Percentiles rank a stretch among this genome's conserved stretches.
Evolutionary conservation across 1,139 yeast genomes (phyloP).

Genomic region (Tardiomyces digboiensis): DNA sequence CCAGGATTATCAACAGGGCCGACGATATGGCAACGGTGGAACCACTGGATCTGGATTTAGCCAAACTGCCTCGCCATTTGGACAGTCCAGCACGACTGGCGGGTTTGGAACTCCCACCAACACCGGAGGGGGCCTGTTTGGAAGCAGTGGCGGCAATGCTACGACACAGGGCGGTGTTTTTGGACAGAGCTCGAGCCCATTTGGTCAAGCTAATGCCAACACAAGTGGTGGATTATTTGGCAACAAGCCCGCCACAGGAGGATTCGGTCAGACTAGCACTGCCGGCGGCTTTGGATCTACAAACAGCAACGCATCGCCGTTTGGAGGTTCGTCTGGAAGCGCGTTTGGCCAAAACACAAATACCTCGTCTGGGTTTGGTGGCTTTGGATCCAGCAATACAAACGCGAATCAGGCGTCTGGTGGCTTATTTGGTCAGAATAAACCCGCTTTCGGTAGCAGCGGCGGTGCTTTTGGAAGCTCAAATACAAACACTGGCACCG

Average conservation of each 20-base stretch:
- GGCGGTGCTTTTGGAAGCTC: slow-evolving; percentile 8
- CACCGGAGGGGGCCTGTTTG: slow-evolving; percentile 18
- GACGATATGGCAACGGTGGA: slow-evolving; percentile 46
- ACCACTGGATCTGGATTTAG: slow-evolving; percentile 10
- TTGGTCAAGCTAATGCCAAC: slow-evolving; percentile 14
- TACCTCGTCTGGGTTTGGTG: slow-evolving; percentile 8
- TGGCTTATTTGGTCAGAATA: slow-evolving; percentile 9
- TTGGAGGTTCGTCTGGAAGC: slow-evolving; percentile 4
- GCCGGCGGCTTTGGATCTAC: slow-evolving; percentile 2
- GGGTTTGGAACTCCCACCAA: slow-evolving; percentile 9
- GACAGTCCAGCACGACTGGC: slow-evolving; percentile 1
- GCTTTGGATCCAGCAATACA: slow-evolving; percentile 1
- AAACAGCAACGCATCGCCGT: not conserved
- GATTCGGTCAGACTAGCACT: slow-evolving; percentile 6
- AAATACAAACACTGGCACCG: slow-evolving; percentile 11
- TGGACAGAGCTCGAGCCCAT: slow-evolving; percentile 13
- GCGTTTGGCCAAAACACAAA: slow-evolving; percentile 6
- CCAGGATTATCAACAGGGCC: slow-evolving; percentile 76
- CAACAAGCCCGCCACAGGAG: slow-evolving; percentile 3
- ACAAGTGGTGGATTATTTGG: slow-evolving; percentile 15
- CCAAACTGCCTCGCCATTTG: slow-evolving; percentile 4
- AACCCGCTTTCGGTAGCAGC: slow-evolving; percentile 4
- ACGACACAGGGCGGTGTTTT: slow-evolving; percentile 20
- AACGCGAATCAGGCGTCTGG: slow-evolving; percentile 5
- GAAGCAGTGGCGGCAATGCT: slow-evolving; percentile 7